Evolutionary conservation across 164 flowering plant genomes (phyloP).

Genomic region (Macadamia tetraphylla): DNA sequence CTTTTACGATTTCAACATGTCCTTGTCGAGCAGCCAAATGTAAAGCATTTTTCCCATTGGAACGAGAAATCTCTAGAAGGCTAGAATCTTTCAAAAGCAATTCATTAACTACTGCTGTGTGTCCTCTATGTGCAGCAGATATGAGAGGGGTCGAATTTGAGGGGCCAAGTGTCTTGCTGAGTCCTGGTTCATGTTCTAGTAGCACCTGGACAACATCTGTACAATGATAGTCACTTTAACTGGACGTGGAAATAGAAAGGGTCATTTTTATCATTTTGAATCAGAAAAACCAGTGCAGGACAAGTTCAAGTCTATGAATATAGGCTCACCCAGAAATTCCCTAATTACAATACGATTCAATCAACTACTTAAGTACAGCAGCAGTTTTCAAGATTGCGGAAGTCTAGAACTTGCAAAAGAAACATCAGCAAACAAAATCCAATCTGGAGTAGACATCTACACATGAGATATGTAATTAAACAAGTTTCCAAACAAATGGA

Average conservation of each 20-base stretch:
- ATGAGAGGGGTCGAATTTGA: constrained; percentile 78
- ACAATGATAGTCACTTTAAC: constrained; percentile 17
- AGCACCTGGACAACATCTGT: constrained; percentile 73
- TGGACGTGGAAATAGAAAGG: neutral
- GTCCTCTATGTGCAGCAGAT: constrained; percentile 78
- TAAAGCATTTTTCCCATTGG: constrained; percentile 81
- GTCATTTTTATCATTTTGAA: too few species aligned
- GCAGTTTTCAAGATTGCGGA: too few species aligned
- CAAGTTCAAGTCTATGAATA: too few species aligned
- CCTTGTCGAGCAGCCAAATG: constrained; percentile 77
- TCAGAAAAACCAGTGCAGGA: too few species aligned
- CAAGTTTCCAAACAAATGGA: too few species aligned
- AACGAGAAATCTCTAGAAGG: constrained; percentile 57
- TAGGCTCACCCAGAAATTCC: too few species aligned
- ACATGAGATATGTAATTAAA: too few species aligned
- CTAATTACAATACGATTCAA: too few species aligned
- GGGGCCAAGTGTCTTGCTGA: constrained; percentile 57
- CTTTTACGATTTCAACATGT: constrained; percentile 69
- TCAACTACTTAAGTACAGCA: too few species aligned
- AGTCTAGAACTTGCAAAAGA: too few species aligned
- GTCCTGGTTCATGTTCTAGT: constrained; percentile 52
- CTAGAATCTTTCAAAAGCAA: constrained; percentile 51
- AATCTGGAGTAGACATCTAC: too few species aligned
- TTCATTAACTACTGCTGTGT: constrained; percentile 59
- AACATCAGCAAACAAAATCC: too few species aligned